Evolutionary conservation across 1,284 basidiomycete genomes (phyloP).

Genomic region (Wallemia ichthyophaga): DNA sequence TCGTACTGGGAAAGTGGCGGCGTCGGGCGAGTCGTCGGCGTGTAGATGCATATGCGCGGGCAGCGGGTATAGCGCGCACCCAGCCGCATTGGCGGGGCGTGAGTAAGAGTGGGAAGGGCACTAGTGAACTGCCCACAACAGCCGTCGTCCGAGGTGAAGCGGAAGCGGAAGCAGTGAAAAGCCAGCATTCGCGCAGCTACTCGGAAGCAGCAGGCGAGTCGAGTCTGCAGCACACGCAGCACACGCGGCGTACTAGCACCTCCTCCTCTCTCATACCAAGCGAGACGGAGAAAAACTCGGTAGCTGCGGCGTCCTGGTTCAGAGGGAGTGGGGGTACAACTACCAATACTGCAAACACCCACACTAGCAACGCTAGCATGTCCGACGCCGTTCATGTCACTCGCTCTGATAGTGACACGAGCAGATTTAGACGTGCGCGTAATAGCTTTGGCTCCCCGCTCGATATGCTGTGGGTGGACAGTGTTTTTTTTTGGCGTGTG

Average conservation of each 20-base stretch:
- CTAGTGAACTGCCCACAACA: too few species aligned
- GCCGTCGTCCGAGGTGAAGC: too few species aligned
- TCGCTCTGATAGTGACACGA: not conserved
- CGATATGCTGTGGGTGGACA: not conserved
- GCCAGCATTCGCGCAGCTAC: not conserved
- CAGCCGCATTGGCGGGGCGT: not conserved
- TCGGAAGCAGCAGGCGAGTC: not conserved
- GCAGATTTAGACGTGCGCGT: not conserved
- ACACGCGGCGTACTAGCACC: too few species aligned
- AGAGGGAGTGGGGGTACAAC: not conserved
- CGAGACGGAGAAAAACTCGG: not conserved
- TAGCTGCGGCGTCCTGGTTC: not conserved
- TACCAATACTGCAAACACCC: too few species aligned
- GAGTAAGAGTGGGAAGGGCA: too few species aligned
- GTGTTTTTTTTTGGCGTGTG: not conserved
- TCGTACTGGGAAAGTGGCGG: not conserved
- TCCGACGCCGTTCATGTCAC: too few species aligned
- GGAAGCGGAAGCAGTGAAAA: not conserved
- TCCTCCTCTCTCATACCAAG: not conserved
- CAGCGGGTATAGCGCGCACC: not conserved
- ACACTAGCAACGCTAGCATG: too few species aligned
- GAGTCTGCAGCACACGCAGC: too few species aligned
- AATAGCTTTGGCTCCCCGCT: not conserved
- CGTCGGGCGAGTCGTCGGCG: not conserved
- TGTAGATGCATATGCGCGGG: not conserved